Evolutionary conservation across 192 early-diverging fungal species (phyloP), one percentile per base, ranked within the genome.

Genomic region (Backusella australiensis): DNA sequence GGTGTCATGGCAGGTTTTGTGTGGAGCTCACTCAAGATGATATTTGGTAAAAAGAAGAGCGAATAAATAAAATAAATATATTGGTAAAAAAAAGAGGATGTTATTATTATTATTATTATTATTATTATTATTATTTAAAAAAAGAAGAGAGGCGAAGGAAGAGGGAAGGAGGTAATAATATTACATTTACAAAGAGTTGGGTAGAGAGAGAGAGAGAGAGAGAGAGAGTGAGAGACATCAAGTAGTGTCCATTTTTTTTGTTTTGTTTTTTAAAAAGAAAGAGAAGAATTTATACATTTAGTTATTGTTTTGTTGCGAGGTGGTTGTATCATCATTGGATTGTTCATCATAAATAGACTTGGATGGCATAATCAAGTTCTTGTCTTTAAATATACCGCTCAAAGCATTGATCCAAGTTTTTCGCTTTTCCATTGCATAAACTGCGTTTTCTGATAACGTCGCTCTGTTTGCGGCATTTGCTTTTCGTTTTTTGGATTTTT

Each of bases 401-500:
- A 94, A 86, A 9, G 87, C 89, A 66, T 92, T 78, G 19, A 93
- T 91, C 81, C 92, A 89, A 41, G 86, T 83, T 36, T 84, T 85
- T 23, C 93, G 90, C 26, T 90, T 87, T 66, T 91, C 89, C 84
- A 94, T 87, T 0, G 90, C 84, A 75, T 89, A 86, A 29, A 90
- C 34, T 0, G 89, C 89, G 39, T 89, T 90, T 65, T 94, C 93
- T 0, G 93, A 91, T n/a, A 94, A 79, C 0, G 85, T 84, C 6
- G 73, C 69, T 42, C 85, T 89, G 21, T 82, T 75, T 1, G 90
- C 83, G 23, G 85, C 65, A 6, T 81, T 83, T 36, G 85, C 85
- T 83, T 91, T 91, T 72, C 89, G 89, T 81, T 93, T 93, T 82
- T 91, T 90, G 38, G 90, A 90, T 77, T 92, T 92, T 80, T 88